Evolutionary conservation across 2,329 filamentous ascomycete genomes (phyloP).

Genomic region (Periglandula ipomoeae): DNA sequence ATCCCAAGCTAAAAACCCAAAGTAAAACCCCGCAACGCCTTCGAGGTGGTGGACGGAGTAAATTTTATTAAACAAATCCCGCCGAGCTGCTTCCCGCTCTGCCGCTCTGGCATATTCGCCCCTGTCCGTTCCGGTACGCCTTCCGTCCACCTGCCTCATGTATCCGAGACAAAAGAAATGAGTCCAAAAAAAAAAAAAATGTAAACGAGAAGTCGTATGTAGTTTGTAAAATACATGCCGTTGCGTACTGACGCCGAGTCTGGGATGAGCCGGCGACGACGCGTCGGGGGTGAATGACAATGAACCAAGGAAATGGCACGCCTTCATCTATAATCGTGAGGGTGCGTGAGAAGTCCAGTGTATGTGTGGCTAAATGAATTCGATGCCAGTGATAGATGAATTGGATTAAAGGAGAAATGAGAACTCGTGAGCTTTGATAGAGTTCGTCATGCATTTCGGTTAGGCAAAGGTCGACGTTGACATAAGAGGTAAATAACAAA

Average conservation of each 20-base stretch:
- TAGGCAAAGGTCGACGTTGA: neutral
- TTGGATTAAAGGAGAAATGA: neutral
- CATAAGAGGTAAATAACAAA: neutral
- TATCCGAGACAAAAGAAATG: no score
- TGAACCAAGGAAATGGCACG: neutral
- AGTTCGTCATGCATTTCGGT: neutral
- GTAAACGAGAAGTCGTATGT: neutral
- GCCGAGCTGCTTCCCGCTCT: neutral
- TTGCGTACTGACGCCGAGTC: neutral
- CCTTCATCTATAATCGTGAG: neutral
- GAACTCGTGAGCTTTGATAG: neutral
- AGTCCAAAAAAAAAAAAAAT: constrained; percentile 7
- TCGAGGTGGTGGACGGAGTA: neutral
- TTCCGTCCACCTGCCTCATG: constrained; percentile 3
- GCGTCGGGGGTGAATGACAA: constrained; percentile 1
- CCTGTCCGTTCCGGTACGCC: constrained; percentile 5
- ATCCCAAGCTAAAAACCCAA: neutral
- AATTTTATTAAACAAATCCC: neutral
- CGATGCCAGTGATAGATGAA: neutral
- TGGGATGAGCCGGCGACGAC: neutral
- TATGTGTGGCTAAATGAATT: neutral
- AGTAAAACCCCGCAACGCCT: neutral
- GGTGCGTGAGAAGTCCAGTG: neutral
- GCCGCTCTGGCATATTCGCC: neutral
- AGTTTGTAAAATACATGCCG: neutral